Base-by-base conservation (phyloP, 75 land plant genomes). In the Adiantum capillusveneris region DNA sequence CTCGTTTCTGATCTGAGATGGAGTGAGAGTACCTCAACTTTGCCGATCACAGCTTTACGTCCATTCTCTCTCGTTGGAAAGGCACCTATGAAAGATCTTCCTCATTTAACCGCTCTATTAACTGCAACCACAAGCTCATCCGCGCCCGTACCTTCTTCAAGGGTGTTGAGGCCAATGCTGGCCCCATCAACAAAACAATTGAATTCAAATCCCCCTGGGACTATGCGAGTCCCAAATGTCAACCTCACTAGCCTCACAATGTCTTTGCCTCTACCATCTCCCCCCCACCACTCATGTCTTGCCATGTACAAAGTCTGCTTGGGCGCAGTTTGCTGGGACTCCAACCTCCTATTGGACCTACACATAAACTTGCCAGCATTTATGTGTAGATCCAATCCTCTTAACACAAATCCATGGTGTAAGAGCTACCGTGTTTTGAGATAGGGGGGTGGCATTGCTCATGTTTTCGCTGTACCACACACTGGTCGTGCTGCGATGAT, bases 261-360 rank as follows among this genome's bases (percentile, higher is more conserved):
- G 88, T 84, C 0, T 69, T 64, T 0, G 82, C 88, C 39, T 57
- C 78, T 0, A 88, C 88, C n/a, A 85, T 86, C 0, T 81, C 84
- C 14, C 84, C 92, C 0, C 60, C n/a, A n/a, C n/a, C n/a, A n/a
- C n/a, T n/a, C n/a, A n/a, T n/a, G n/a, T n/a, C n/a, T n/a, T n/a
- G n/a, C n/a, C n/a, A n/a, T n/a, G 69, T 20, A 81, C 75, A 87
- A 87, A 48, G 88, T 68, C 0, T 87, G 92, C 65, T 87, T 88
- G 92, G 78, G 80, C 18, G 84, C 88, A 0, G 60, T 62, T 9
- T 87, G 92, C 52, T 68, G 69, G 36, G 75, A 70, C 0, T 78
- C 65, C 3, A 88, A 87, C 65, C 78, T 84, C 82, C 64, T 87
- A 2, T 82, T 82, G 0, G 92, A 80, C 20, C 58, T 87, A n/a